Evolutionary conservation across 2,329 filamentous ascomycete species (phyloP).

Genomic region (Coniella vitis): DNA sequence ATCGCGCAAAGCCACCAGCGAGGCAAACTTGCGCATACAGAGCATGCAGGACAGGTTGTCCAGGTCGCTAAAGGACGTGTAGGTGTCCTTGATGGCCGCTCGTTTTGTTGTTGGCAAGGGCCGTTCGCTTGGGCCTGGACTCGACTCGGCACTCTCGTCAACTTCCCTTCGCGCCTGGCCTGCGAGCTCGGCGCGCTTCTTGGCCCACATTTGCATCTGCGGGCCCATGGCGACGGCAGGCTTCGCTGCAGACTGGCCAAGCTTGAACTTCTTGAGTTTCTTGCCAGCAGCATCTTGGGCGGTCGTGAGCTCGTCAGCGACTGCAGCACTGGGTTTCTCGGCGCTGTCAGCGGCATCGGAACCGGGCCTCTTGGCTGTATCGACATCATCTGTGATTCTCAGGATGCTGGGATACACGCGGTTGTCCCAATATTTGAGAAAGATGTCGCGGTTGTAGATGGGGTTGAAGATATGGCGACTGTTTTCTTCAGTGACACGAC

Average conservation of each 20-base stretch:
- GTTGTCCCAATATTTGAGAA: conserved; percentile 71
- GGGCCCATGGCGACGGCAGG: conserved; percentile 52
- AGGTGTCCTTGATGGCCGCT: conserved; percentile 25
- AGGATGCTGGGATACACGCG: conserved; percentile 64
- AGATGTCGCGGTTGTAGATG: conserved; percentile 59
- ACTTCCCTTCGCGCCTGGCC: conserved; percentile 10
- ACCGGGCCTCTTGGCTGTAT: conserved; percentile 23
- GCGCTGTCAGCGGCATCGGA: conserved; percentile 7
- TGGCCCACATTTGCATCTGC: conserved; percentile 65
- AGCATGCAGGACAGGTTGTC: conserved; percentile 43
- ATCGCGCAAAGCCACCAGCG: conserved; percentile 45
- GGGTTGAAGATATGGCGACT: conserved; percentile 62
- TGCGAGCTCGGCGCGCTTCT: conserved; percentile 57
- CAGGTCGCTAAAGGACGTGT: conserved; percentile 54
- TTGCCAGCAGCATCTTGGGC: conserved; percentile 27
- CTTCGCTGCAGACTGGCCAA: conserved; percentile 31
- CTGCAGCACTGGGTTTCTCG: conserved; percentile 1
- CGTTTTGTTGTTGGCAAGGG: background rate
- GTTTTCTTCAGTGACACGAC: conserved; percentile 46
- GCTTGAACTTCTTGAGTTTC: conserved; percentile 51
- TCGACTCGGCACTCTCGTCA: conserved; percentile 17
- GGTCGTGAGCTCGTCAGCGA: conserved; percentile 28
- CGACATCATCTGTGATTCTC: conserved; percentile 47
- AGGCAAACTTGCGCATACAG: conserved; percentile 53
- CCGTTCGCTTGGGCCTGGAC: conserved; percentile 4